Evolutionary conservation across 169 alveolate species (phyloP), one percentile per base, ranked within the genome.

Genomic region (Theileria sp.): DNA sequence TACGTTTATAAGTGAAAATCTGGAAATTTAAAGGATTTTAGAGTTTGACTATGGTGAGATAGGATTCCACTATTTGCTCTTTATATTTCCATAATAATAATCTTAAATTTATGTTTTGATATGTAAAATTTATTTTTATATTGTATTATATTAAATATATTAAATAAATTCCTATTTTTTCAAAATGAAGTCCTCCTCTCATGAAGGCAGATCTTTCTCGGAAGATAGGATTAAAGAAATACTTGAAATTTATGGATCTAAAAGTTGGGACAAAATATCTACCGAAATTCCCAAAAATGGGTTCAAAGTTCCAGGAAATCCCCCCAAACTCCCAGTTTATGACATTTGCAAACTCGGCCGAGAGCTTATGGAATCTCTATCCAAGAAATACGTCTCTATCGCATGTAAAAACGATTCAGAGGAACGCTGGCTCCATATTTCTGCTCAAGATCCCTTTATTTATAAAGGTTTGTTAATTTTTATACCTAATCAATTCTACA

Each of bases 391-490:
- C 62, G 75, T 80, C 15, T 44, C 54, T 15, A 30, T 67, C 56
- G 70, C 51, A 9, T 83, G 89, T 65, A 54, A 72, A 12, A 68
- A 23, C 5, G 89, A 83, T 75, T 36, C 71, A 8, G 81, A 83
- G 36, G 72, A 68, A 74, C 58, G 56, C n/a, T 83, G 89, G 89
- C 50, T 83, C 70, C 86, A 80, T 12, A 36, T 64, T 6, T 34
- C 78, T 7, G 89, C 89, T 19, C 60, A 77, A 34, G 86, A 83
- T 49, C 86, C 85, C 32, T 78, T 83, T 71, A 54, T 83, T 49
- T 50, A 34, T 0, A 79, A 60, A 44, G 83, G 89, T 83, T 15
- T 9, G 81, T 83, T 10, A 3, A 44, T 44, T 44, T 83, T 67
- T 28, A 17, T 4, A 0, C 4, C 32, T 60, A 75, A 13, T 17